Percentiles rank a stretch among this genome's conserved stretches.
These are phyloP conservation scores for Daldinia bambusicola DNA, from an alignment of 495 filamentous ascomycete species.

Conservation along the genomic window DNA sequence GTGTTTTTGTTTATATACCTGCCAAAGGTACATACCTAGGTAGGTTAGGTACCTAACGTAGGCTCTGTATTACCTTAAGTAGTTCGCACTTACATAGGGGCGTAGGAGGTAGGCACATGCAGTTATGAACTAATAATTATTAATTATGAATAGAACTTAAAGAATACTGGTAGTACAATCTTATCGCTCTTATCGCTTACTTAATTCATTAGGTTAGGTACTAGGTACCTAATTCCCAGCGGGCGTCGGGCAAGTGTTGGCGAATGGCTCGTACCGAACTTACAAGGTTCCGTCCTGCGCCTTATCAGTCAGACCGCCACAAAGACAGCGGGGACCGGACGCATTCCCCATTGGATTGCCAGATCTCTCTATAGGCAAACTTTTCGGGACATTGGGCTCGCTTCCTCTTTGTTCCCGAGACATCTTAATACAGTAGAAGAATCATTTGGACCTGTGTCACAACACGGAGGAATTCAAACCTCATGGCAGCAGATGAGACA, in stretches of 20 bases:
- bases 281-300: not conserved
- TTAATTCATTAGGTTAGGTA: too few species aligned
- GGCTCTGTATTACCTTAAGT: too few species aligned
- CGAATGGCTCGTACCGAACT: not conserved
- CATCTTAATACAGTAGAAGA: slow-evolving; percentile 1
- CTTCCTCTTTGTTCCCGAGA: not conserved
- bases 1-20: not conserved
- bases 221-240: too few species aligned
- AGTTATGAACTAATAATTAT: too few species aligned
- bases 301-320: slow-evolving; percentile 15
- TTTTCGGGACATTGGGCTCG: slow-evolving; percentile 2
- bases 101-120: too few species aligned
- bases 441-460: not conserved
- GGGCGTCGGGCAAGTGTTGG: slow-evolving; percentile 11
- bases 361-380: not conserved
- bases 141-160: too few species aligned
- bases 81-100: too few species aligned
- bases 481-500: slow-evolving; percentile 38
- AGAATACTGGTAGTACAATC: too few species aligned
- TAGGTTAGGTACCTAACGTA: too few species aligned
- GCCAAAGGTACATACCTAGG: not conserved
- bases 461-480: not conserved
- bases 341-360: slow-evolving; percentile 6
- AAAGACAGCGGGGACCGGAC: slow-evolving; percentile 8
- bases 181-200: not conserved